A percentile compares a stretch with the other conserved stretches of the same genome.
Conservation (phyloP, 2,329 filamentous ascomycete genomes). For the Calycina herbarum region DNA sequence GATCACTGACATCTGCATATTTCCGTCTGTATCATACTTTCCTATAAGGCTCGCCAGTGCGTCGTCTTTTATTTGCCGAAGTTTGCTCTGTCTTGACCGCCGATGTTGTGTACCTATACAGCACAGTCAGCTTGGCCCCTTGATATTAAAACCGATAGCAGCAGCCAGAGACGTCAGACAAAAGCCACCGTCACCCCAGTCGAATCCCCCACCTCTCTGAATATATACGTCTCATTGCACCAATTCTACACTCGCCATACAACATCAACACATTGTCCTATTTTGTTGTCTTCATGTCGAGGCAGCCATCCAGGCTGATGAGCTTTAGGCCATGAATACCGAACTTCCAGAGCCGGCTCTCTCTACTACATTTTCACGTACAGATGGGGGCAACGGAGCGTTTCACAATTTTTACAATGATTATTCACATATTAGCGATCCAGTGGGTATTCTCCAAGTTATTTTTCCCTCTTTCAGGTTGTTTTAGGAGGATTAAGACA, state of each 20-base stretch:
- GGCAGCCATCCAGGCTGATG: slow-evolving; percentile 15
- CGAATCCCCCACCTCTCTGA: not conserved
- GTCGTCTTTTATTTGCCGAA: not conserved
- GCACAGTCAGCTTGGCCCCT: slow-evolving; percentile 1
- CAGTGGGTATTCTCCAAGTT: slow-evolving; percentile 34
- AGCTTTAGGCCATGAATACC: slow-evolving; percentile 24
- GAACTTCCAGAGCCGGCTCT: slow-evolving; percentile 29
- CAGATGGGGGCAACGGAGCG: slow-evolving; percentile 64
- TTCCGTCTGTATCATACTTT: too few relatives aligned
- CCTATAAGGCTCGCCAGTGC: not conserved
- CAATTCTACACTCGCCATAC: not conserved
- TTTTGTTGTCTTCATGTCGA: slow-evolving; percentile 1
- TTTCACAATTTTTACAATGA: slow-evolving; percentile 66
- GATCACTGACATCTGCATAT: not conserved
- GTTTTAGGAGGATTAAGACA: too few relatives aligned
- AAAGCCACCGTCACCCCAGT: not conserved
- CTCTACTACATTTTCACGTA: slow-evolving; percentile 36
- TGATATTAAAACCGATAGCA: slow-evolving; percentile 1
- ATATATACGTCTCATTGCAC: not conserved
- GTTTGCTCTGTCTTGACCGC: not conserved
- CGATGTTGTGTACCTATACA: not conserved
- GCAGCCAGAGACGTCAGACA: not conserved
- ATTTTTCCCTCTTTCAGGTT: too few relatives aligned
- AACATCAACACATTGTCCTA: not conserved
- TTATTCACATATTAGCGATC: slow-evolving; percentile 62